Evolutionary conservation across 768 basidiomycete genomes (phyloP), one percentile per base, ranked within the genome.

Genomic region (Termitomyces sp.): DNA sequence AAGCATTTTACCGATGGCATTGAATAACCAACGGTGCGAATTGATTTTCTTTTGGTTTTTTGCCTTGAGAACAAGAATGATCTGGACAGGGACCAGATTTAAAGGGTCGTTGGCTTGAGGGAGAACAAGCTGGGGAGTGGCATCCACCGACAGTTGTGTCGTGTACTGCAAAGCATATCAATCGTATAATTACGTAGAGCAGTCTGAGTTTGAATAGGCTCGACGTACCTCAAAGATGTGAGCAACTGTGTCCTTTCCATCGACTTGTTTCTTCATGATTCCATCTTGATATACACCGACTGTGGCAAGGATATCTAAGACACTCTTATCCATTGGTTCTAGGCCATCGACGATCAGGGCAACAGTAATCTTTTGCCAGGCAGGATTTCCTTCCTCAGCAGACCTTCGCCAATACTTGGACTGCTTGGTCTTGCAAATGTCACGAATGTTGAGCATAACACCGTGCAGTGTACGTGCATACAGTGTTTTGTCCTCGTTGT

Each of bases 41-140:
- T 94, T 94, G 72, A 94, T 94, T 77, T 96, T 95, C 79, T 94
- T 95, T 69, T 91, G 86, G 73, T 96, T 96, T 75, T 95, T 89
- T 7, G 91, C 91, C 71, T 96, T 97, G 63, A 96, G 73, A 55
- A 94, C 84, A 53, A 96, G 80, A 57, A 96, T 94, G 63, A 97
- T 86, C 66, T 93, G 91, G 4, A 97, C 93, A 0, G 94, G 92
- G 3, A 95, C 91, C 33, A 98, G 72, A 69, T 97, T 97, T 73
- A 94, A 92, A 17, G 91, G 84, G 64, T 97, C 93, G 37, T 91
- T 89, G 12, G 84, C 80, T 65, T 92, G 89, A 40, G 97, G 96
- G 26, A 94, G 84, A 48, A 98, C 89, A 38, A 98, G 80, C 65
- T 92, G 89, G 0, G 95, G 95, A 2, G 87, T 87, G 1, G 93